Evolutionary conservation across 2,329 filamentous ascomycete species (phyloP), one percentile per base, ranked within the genome.

Genomic region (Penicillium sp.): DNA sequence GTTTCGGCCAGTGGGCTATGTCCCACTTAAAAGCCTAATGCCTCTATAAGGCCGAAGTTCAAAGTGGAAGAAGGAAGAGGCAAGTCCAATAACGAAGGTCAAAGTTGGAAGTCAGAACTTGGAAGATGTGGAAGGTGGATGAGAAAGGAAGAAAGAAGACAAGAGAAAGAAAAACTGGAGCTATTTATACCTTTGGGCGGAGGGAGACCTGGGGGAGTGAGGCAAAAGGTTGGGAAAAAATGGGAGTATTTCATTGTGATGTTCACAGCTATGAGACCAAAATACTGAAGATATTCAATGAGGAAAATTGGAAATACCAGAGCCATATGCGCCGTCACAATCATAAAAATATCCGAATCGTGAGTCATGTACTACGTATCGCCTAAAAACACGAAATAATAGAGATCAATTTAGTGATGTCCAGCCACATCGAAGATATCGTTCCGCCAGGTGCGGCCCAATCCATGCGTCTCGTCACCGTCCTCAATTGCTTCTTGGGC

Each of bases 401-500:
- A n/a, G 29, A 29, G 5, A 25, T 27, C 9, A 16, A 25, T 42
- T 60, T 46, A 60, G n/a, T 37, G 26, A 3, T 37, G 26, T 25
- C 58, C 61, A 14, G 64, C 61, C 58, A 83, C 69, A 64, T 87
- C 81, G 60, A 96, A 96, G n/a, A 96, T 88, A 46, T 86, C 87
- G 72, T 96, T 96, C 65, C 89, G 84, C 92, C 92, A 96, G 0
- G 89, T 76, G 27, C 58, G 54, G 16, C 65, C 64, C 49, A 72
- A 26, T 10, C 72, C 90, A 16, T 83, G 86, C 47, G 79, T 79
- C 54, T 87, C 84, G 69, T 87, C 87, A 6, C 72, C 72, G 62
- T 93, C 89, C 62, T 93, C 86, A 37, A 96, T 85, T 42, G 86
- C 82, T 73, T 96, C 90, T 21, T 81, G 82, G 0, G 91, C 92